Base-by-base conservation (phyloP, 2,329 filamentous ascomycete species). In the Trichophyton schoenleinii region DNA sequence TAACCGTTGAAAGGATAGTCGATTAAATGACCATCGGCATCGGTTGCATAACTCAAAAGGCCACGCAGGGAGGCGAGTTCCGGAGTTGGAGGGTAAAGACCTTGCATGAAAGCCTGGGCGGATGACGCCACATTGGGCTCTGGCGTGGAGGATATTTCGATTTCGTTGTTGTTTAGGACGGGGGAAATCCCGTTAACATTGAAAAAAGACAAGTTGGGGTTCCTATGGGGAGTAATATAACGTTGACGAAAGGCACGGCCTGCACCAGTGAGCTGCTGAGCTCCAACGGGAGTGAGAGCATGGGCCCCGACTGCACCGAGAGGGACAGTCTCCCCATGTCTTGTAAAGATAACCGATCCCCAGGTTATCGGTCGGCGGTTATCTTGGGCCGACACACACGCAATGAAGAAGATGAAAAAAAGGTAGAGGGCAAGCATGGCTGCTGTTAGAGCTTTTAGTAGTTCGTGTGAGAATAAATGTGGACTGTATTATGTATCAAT, bases 101-200 rank as follows among this genome's bases (percentile, higher is more conserved):
- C 82, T 68, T 85, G 82, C 75, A 85, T 77, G 66, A 85, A 85
- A 2, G 83, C 82, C 65, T 82, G 79, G 11, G 82, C 81, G 2
- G 81, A 82, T 1, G 78, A 78, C 38, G 78, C 68, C 1, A 77
- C 74, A 60, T 76, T 77, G 62, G 80, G 76, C 36, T 76, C 72
- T 28, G 81, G 74, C 28, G 76, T 69, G 0, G 82, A 74, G 55
- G 78, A 69, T 9, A 82, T 70, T 59, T 72, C 73, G 7, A 83
- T 65, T 63, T 84, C 75, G 18, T 77, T 70, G 7, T 76, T 70
- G 62, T 79, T 69, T 15, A 81, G 63, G 60, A 78, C 72, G 4
- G 73, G 69, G 11, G 77, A 78, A 57, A 85, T 69, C 22, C 75
- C 76, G 8, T 71, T 63, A 31, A 83, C 74, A 8, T 72, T 72